A percentile compares a stretch with the other conserved stretches of the same genome.
phyloP scores from a whole-genome alignment of 192 early-diverging fungal genomes.

The Hyaloraphidium curvatum region DNA sequence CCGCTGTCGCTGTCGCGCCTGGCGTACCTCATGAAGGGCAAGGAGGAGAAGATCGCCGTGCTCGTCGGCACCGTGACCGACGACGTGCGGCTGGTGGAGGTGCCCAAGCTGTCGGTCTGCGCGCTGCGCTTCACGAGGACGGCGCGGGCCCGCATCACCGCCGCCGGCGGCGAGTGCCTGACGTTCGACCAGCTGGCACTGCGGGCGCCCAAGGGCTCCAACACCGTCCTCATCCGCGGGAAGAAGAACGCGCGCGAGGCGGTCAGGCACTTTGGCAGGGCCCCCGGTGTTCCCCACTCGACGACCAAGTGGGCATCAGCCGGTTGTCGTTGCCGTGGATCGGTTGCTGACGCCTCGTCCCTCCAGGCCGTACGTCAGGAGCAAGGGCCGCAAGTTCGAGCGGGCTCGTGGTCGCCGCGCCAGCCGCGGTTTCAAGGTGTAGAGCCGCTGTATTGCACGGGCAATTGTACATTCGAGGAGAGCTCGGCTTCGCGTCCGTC shows the following conservation, averaged over 20 bases:
- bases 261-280: constrained; percentile 93
- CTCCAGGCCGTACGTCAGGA: constrained; percentile 71
- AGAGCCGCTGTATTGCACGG: no score
- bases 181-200: constrained; percentile 99
- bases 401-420: constrained; percentile 97
- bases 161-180: constrained; percentile 95
- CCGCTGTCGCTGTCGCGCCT: constrained; percentile 86
- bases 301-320: constrained; percentile 31
- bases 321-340: neutral
- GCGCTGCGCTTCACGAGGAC: constrained; percentile 90
- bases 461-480: no score
- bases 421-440: constrained; percentile 93
- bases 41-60: constrained; percentile 82
- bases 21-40: constrained; percentile 44
- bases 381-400: constrained; percentile 99
- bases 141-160: constrained; percentile 91
- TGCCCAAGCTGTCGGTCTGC: constrained; percentile 88
- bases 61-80: constrained; percentile 94
- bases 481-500: no score
- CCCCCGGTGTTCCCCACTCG: constrained; percentile 48
- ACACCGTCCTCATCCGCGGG: constrained; percentile 90
- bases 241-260: constrained; percentile 85
- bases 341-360: neutral
- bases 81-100: constrained; percentile 74
- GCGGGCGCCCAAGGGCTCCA: constrained; percentile 90